Evolutionary conservation across 805 yeast genomes (phyloP).

Genomic region (Grigorovia transvaalensis): DNA sequence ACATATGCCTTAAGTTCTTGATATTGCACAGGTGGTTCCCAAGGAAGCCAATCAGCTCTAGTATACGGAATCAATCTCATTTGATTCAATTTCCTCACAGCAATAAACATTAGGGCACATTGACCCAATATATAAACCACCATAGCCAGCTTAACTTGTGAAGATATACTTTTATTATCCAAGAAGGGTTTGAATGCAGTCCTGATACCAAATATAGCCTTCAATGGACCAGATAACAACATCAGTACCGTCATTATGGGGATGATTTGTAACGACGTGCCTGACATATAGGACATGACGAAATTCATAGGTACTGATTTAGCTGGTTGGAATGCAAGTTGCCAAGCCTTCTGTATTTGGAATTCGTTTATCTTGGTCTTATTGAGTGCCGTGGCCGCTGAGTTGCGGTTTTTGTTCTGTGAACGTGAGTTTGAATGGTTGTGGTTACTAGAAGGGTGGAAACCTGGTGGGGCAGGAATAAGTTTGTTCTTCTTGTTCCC

Average conservation of each 20-base stretch:
- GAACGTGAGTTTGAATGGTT: neutral
- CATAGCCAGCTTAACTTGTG: constrained; percentile 31
- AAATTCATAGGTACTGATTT: constrained; percentile 84
- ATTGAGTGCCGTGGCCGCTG: neutral
- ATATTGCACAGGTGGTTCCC: constrained; percentile 44
- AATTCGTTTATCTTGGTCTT: constrained; percentile 4
- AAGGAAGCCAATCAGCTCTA: constrained; percentile 83
- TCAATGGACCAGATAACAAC: constrained; percentile 69
- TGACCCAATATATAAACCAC: constrained; percentile 38
- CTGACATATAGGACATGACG: constrained; percentile 87
- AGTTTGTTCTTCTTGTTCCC: constrained; percentile 1
- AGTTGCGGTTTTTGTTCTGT: neutral
- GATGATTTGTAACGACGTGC: constrained; percentile 78
- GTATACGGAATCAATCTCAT: constrained; percentile 91
- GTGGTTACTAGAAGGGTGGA: constrained; percentile 3
- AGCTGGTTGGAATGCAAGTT: constrained; percentile 69
- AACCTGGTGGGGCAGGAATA: constrained; percentile 24
- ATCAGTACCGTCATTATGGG: constrained; percentile 84
- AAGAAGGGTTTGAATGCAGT: constrained; percentile 42
- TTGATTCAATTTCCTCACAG: constrained; percentile 70
- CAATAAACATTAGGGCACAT: constrained; percentile 53
- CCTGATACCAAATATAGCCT: constrained; percentile 53
- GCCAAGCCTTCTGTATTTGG: constrained; percentile 66
- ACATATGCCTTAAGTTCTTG: constrained; percentile 14
- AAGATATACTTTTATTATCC: constrained; percentile 26